These are phyloP conservation scores for Colletotrichum paranaense DNA, from an alignment of 2,329 filamentous ascomycete species.

Conservation along the genomic window DNA sequence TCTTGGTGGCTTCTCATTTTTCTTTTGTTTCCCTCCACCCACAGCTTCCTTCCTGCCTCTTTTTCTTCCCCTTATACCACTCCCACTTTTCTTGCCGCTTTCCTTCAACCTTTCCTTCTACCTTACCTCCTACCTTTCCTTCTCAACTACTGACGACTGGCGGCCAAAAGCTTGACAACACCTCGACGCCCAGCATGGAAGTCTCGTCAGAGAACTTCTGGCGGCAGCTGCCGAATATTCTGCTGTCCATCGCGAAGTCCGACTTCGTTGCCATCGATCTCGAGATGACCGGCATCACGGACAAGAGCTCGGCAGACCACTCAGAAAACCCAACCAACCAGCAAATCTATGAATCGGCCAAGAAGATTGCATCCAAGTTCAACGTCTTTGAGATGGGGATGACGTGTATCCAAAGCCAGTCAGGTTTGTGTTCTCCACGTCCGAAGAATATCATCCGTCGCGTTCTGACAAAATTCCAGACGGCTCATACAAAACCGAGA, in stretches of 20 bases:
- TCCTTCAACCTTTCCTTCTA: too few species aligned
- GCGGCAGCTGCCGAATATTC: constrained; percentile 41
- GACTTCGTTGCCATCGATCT: constrained; percentile 49
- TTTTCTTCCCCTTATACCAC: too few species aligned
- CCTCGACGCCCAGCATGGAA: constrained; percentile 28
- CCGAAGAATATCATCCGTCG: too few species aligned
- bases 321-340: not conserved
- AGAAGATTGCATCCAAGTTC: constrained; percentile 43
- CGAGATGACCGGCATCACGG: constrained; percentile 46
- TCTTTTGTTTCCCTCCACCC: too few species aligned
- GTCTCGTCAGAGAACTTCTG: constrained; percentile 37
- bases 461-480: too few species aligned
- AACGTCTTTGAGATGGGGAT: constrained; percentile 48
- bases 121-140: not conserved
- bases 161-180: not conserved
- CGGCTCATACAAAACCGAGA: constrained; percentile 40
- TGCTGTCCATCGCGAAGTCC: constrained; percentile 43
- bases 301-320: constrained; percentile 4
- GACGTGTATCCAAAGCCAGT: too few species aligned
- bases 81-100: not conserved
- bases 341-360: constrained; percentile 43
- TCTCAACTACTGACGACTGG: not conserved
- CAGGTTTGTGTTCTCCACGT: too few species aligned
- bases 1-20: too few species aligned
- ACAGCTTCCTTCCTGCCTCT: too few species aligned